Evolutionary conservation across 2,329 filamentous ascomycete species (phyloP).

Genomic region (Claviceps arundinis): DNA sequence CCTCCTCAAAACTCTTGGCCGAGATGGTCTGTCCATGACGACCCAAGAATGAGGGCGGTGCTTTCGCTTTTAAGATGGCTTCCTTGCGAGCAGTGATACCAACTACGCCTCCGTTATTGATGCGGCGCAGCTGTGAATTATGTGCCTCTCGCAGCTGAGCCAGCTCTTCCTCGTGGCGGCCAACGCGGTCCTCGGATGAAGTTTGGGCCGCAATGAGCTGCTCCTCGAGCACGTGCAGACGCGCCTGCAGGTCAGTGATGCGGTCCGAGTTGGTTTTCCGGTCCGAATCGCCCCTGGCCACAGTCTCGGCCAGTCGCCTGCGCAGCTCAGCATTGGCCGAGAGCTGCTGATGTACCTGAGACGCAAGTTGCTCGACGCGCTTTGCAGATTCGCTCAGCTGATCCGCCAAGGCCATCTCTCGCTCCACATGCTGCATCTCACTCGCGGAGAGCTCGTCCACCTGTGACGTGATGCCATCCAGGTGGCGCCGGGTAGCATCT

Average conservation of each 20-base stretch:
- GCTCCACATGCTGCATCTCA: conserved; percentile 42
- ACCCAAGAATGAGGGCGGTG: conserved; percentile 18
- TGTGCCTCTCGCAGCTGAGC: conserved; percentile 62
- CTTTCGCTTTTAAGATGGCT: conserved; percentile 21
- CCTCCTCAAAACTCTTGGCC: conserved; percentile 56
- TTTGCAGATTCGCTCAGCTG: conserved; percentile 62
- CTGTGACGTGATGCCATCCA: conserved; percentile 46
- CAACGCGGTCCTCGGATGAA: conserved; percentile 70
- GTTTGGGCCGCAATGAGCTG: conserved; percentile 71
- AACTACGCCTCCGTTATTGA: conserved; percentile 35
- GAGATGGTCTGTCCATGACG: conserved; percentile 34
- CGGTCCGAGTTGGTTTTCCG: conserved; percentile 68
- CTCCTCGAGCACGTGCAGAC: conserved; percentile 72
- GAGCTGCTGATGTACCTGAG: conserved; percentile 68
- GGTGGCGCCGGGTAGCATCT: conserved; percentile 56
- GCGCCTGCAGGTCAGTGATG: conserved; percentile 72
- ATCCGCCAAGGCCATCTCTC: conserved; percentile 51
- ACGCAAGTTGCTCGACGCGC: conserved; percentile 66
- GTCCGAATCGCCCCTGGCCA: conserved; percentile 70
- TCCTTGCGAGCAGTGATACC: conserved; percentile 20
- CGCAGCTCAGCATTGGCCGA: conserved; percentile 65
- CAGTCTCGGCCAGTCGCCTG: conserved; percentile 62
- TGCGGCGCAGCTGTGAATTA: conserved; percentile 61
- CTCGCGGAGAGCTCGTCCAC: conserved; percentile 42
- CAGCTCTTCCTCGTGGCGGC: conserved; percentile 78